A percentile compares a stretch with the other conserved stretches of the same genome.
phyloP scores from a whole-genome alignment of 257 asterid species.

The Solanum corneliomulleri region DNA sequence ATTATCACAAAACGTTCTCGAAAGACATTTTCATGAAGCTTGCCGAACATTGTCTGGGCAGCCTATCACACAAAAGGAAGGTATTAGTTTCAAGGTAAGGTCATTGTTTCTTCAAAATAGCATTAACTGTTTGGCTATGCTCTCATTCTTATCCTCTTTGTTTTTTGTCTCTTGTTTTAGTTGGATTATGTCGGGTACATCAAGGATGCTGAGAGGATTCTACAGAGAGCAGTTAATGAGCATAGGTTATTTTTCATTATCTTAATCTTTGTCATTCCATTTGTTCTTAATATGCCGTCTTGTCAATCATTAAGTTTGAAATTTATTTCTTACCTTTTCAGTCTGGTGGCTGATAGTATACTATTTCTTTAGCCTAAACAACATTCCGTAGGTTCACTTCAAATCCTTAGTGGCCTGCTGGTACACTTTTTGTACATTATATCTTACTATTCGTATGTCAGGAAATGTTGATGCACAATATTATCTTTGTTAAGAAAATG shows the following conservation, averaged over 20 bases:
- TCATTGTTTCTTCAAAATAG: background rate
- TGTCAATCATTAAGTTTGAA: background rate
- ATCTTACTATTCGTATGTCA: background rate
- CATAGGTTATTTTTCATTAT: conserved; percentile 43
- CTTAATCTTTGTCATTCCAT: background rate
- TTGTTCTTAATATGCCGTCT: background rate
- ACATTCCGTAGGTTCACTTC: background rate
- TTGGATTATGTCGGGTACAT: conserved; percentile 65
- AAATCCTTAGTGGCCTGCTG: background rate
- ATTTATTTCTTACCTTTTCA: background rate
- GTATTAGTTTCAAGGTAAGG: conserved; percentile 57
- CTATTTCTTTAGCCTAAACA: background rate
- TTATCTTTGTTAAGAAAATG: background rate
- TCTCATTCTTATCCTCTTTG: background rate
- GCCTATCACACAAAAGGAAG: conserved; percentile 37
- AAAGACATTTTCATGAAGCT: conserved; percentile 86
- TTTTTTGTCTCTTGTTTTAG: conserved; percentile 14
- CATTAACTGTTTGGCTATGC: conserved; percentile 4
- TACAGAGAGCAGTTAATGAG: conserved; percentile 63
- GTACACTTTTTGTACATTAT: background rate
- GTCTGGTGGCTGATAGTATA: background rate
- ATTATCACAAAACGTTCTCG: conserved; percentile 73
- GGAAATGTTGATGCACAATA: background rate
- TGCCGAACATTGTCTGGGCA: conserved; percentile 47
- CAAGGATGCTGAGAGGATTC: conserved; percentile 75